Evolutionary conservation across 208 protist genomes (phyloP), one percentile per base, ranked within the genome.

Genomic region (Crithidia brevicula): DNA sequence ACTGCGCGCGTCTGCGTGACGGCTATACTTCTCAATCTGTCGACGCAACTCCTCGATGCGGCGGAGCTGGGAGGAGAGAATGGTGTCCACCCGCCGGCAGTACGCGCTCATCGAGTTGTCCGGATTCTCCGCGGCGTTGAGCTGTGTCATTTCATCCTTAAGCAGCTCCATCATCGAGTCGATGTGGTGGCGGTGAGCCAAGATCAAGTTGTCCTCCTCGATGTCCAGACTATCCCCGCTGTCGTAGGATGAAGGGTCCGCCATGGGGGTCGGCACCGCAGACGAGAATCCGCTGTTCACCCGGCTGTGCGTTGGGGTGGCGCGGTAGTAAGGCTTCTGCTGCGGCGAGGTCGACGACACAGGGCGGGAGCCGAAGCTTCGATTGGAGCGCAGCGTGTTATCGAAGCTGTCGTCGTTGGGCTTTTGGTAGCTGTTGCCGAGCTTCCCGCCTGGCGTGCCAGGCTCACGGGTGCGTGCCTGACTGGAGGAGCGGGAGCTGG

Each of bases 161-260:
- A 98, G 73, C 10, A 98, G 58, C 61, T 95, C 85, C 91, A 97
- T 98, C 79, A 98, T 94, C 40, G 85, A 85, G 60, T 98, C 91
- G 59, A 98, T 96, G 70, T 98, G 94, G 46, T 92, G 86, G 23
- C 94, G 85, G 54, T 98, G 96, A 8, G 83, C 81, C 2, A 86
- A 46, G 47, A 98, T 96, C 10, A 98, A 67, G 40, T 96, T 89
- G 49, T 98, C 92, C 67, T 98, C 91, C 67, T 98, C 91, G 15
- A 82, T 84, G 56, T 92, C 89, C 47, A 98, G 80, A 68, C 93
- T 89, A 67, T 97, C 86, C 8, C 51, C 72, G 71, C 85, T 91
- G 34, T 81, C 81, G 27, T 85, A 86, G 27, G 72, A 72, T 16
- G 86, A 81, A 58, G 86, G 77, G 56, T 92, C 77, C 11, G 64